phyloP scores from a whole-genome alignment of 1,284 basidiomycete species.

The Apiotrichum sp. region DNA sequence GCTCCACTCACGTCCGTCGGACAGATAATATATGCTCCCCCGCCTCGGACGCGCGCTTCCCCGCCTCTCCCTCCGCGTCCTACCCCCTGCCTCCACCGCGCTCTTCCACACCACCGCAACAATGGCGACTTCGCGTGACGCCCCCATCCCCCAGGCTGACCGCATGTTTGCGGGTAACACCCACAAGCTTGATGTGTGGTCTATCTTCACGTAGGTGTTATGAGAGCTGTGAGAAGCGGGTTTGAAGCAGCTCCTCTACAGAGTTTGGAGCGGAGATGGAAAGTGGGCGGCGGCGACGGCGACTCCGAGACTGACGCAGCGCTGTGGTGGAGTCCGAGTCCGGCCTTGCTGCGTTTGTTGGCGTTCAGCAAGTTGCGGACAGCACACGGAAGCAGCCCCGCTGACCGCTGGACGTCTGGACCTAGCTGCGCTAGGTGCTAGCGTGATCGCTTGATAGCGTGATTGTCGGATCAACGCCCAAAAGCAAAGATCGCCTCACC shows the following conservation, averaged over 20 bases:
- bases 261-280: too few species aligned
- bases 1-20: not conserved
- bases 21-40: not conserved
- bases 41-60: constrained; percentile 1
- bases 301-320: too few species aligned
- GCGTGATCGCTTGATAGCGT: too few species aligned
- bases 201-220: constrained; percentile 72
- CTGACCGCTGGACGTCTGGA: too few species aligned
- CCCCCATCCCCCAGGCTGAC: constrained; percentile 35
- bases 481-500: too few species aligned
- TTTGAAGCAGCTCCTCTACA: not conserved
- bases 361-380: too few species aligned
- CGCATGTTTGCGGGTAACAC: constrained; percentile 45
- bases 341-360: too few species aligned
- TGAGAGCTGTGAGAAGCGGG: not conserved
- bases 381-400: too few species aligned
- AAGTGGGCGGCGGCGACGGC: too few species aligned
- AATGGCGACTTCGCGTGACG: constrained; percentile 25
- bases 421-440: too few species aligned
- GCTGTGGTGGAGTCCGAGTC: too few species aligned
- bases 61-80: not conserved
- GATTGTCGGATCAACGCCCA: too few species aligned
- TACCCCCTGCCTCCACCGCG: not conserved
- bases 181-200: constrained; percentile 73
- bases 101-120: constrained; percentile 9